Evolutionary conservation across 2,329 filamentous ascomycete species (phyloP), one percentile per base, ranked within the genome.

Genomic region (Pseudogymnoascus sp.): DNA sequence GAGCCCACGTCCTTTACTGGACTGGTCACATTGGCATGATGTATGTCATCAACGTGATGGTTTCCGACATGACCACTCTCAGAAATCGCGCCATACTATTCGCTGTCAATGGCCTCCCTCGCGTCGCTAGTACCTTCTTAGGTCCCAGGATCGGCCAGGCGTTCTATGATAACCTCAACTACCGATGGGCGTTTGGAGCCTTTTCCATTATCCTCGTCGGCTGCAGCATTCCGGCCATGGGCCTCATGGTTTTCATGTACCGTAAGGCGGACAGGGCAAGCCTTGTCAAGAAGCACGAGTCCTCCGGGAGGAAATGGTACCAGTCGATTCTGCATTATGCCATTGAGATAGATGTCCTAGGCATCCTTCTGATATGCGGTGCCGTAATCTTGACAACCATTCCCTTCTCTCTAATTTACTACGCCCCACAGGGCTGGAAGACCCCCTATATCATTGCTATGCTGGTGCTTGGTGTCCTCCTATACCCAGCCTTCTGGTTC

Each of bases 1-100:
- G 25, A n/a, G 60, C 60, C 14, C 78, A 86, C 67, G 84, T 87
- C 3, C 83, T 89, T 64, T 88, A 87, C 71, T 85, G 46, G 46
- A 56, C 46, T 14, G 46, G 46, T 12, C 46, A 82, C 72, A 70
- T 76, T 4, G 77, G 76, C 5, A 67, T 79, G 4, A 67, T 70
- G 4, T 79, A 78, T 67, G 70, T 78, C 61, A 72, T 80, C 65
- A 67, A 72, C 18, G 73, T 81, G 64, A 75, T 80, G 64, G 67
- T 79, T 6, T 75, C 78, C 62, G 78, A 81, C 62, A 78, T 78
- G 66, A 78, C 78, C 1, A 73, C 73, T 4, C 71, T 81, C 11
- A 68, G 72, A 61, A 80, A 80, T 69, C 75, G 78, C 14, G 73
- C 77, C 66, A 69, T 79, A 64, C 70, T 78, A 44, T 75, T 76